Evolutionary conservation across 768 basidiomycete species (phyloP).

Genomic region (Lyophyllum atratum): DNA sequence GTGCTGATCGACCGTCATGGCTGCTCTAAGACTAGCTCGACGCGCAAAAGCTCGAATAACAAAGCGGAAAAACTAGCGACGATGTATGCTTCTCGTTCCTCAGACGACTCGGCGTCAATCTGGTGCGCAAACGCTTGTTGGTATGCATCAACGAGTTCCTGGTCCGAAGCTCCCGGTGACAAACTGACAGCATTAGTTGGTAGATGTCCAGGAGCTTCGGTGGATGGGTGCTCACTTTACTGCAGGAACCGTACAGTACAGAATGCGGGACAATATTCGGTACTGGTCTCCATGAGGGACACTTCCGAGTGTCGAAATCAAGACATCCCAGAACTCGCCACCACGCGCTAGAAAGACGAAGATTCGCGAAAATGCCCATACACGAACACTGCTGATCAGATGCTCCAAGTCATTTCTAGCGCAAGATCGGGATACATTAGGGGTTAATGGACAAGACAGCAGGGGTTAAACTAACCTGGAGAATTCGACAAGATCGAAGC

Average conservation of each 20-base stretch:
- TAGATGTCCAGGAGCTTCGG: background rate
- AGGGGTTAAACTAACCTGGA: background rate
- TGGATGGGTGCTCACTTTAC: slow-evolving; percentile 1
- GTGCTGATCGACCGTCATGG: slow-evolving; percentile 10
- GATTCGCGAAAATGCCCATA: slow-evolving; percentile 9
- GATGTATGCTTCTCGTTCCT: background rate
- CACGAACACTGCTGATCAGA: background rate
- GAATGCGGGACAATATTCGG: slow-evolving; percentile 6
- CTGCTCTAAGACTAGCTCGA: slow-evolving; percentile 5
- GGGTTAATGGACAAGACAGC: background rate
- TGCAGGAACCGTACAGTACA: slow-evolving; percentile 1
- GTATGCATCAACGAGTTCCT: slow-evolving; percentile 1
- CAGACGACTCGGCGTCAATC: background rate
- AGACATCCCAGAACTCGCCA: slow-evolving; percentile 1
- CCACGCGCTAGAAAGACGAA: slow-evolving; percentile 7
- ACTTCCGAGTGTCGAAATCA: slow-evolving; percentile 10
- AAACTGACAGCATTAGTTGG: background rate
- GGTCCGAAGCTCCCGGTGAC: slow-evolving; percentile 4
- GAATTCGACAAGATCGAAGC: slow-evolving; percentile 7
- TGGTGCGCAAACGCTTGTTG: background rate
- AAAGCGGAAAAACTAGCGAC: slow-evolving; percentile 8
- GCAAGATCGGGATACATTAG: background rate
- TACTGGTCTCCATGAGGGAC: slow-evolving; percentile 10
- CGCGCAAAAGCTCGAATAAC: slow-evolving; percentile 6
- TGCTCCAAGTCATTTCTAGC: slow-evolving; percentile 3